These are phyloP conservation scores for Malus hybrid DNA, from an alignment of 331 rosid species.

Conservation along the genomic window DNA sequence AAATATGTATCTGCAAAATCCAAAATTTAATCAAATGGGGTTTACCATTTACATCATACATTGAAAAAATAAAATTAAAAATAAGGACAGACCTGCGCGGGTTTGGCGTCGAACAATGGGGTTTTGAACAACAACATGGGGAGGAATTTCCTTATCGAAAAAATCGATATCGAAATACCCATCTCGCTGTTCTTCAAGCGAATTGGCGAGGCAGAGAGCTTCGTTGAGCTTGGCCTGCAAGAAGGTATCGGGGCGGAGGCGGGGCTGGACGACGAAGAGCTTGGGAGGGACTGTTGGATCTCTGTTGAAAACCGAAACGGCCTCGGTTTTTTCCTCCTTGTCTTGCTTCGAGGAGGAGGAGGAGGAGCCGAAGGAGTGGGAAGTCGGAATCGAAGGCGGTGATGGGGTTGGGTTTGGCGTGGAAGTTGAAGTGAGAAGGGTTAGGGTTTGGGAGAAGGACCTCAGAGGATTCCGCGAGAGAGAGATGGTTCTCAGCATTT, in stretches of 20 bases:
- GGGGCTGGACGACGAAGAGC: slow-evolving; percentile 83
- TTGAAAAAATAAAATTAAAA: not conserved
- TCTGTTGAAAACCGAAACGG: slow-evolving; percentile 26
- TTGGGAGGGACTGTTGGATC: slow-evolving; percentile 44
- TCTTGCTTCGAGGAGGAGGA: slow-evolving; percentile 32
- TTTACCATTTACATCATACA: not conserved
- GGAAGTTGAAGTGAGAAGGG: slow-evolving; percentile 12
- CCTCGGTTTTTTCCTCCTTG: slow-evolving; percentile 21
- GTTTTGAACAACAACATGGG: slow-evolving; percentile 69
- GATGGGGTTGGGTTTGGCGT: not conserved
- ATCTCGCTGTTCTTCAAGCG: slow-evolving; percentile 86
- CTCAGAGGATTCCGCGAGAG: slow-evolving; percentile 15
- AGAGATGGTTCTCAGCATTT: slow-evolving; percentile 39
- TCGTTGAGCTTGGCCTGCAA: slow-evolving; percentile 83
- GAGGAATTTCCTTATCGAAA: slow-evolving; percentile 62
- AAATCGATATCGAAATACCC: slow-evolving; percentile 50
- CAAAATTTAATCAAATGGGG: not conserved
- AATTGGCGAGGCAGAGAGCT: slow-evolving; percentile 85
- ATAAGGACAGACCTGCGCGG: slow-evolving; percentile 46
- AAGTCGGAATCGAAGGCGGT: slow-evolving; percentile 15
- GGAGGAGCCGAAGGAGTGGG: slow-evolving; percentile 17
- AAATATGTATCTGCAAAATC: slow-evolving; percentile 58
- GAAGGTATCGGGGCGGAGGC: slow-evolving; percentile 53
- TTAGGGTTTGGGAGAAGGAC: slow-evolving; percentile 20
- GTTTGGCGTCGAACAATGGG: slow-evolving; percentile 56